Evolutionary conservation across 306 rosid species (phyloP).

Genomic region (Fagus sylvatica): DNA sequence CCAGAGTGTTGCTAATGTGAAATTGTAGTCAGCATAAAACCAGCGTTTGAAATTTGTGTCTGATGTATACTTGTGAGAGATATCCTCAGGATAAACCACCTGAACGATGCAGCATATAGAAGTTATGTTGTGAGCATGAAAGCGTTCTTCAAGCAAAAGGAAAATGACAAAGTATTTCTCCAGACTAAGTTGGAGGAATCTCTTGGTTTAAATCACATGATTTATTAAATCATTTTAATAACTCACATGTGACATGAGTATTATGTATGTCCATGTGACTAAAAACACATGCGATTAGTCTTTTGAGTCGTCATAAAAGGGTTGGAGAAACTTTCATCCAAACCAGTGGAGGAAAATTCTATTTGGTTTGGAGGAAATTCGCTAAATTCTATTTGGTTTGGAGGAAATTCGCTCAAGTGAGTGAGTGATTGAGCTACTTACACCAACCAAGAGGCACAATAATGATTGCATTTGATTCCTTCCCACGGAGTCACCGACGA

Average conservation of each 20-base stretch:
- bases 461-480: conserved; percentile 83
- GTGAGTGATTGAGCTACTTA: conserved; percentile 18
- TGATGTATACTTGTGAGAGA: conserved; percentile 37
- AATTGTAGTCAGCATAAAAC: conserved; percentile 59
- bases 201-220: too few species aligned
- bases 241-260: too few species aligned
- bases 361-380: too few species aligned
- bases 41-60: conserved; percentile 49
- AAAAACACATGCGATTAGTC: too few species aligned
- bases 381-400: too few species aligned
- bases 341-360: too few species aligned
- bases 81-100: conserved; percentile 68
- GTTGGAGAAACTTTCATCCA: too few species aligned
- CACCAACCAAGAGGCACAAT: conserved; percentile 66
- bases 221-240: too few species aligned
- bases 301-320: too few species aligned
- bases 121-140: neutral
- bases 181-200: too few species aligned
- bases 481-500: conserved; percentile 90
- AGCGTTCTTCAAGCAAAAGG: neutral
- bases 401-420: neutral
- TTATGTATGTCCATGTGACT: too few species aligned
- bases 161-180: neutral
- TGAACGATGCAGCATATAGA: conserved; percentile 26
- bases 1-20: conserved; percentile 73